These are phyloP conservation scores for Suillus americanus DNA, from an alignment of 768 basidiomycete species.

Conservation along the genomic window DNA sequence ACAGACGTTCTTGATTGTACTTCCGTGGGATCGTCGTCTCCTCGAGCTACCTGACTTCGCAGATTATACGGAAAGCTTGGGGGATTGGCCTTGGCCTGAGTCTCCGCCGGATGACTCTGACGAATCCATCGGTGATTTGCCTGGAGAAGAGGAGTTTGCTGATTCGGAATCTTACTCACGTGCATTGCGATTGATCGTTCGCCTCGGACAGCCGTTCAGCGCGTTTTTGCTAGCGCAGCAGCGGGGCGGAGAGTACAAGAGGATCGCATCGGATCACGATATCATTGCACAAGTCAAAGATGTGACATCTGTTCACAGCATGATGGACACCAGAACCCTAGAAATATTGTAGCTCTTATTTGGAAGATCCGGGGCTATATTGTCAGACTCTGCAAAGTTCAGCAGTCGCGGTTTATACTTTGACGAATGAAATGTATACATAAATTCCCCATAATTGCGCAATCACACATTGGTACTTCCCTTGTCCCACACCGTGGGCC, in stretches of 20 bases:
- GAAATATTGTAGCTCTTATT: not conserved
- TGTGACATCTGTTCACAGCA: not conserved
- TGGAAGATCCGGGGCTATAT: not conserved
- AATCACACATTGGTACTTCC: too few relatives aligned
- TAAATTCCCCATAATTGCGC: too few relatives aligned
- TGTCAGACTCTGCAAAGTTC: too few relatives aligned
- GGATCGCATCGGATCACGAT: not conserved
- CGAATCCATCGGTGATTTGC: not conserved
- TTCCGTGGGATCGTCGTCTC: not conserved
- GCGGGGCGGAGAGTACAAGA: not conserved
- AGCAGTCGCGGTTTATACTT: too few relatives aligned
- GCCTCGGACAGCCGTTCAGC: not conserved
- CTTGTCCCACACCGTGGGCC: too few relatives aligned
- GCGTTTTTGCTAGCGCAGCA: not conserved
- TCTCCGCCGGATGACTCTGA: not conserved
- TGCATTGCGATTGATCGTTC: not conserved
- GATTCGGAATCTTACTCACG: not conserved
- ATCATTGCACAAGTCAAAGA: not conserved
- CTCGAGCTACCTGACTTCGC: not conserved
- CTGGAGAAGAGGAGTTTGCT: not conserved
- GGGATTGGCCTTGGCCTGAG: not conserved
- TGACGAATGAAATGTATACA: too few relatives aligned
- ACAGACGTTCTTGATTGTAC: not conserved
- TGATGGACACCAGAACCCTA: not conserved
- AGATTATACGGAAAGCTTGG: not conserved